These are phyloP conservation scores for Ramichloridium luteum DNA, from an alignment of 2,329 filamentous ascomycete species.

Conservation along the genomic window DNA sequence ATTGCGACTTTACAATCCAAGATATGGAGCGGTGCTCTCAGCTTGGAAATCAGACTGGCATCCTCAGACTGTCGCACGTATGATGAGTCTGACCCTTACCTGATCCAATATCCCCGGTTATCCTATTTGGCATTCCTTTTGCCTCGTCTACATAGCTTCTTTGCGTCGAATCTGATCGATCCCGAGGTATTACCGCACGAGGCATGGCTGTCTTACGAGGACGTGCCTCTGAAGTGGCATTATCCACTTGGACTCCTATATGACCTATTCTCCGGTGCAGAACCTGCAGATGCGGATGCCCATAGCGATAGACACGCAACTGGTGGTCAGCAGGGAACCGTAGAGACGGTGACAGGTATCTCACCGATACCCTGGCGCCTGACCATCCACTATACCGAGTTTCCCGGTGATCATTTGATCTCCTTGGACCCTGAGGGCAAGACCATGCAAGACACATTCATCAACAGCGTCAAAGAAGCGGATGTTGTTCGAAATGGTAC, in stretches of 20 bases:
- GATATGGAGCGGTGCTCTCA: slow-evolving; percentile 48
- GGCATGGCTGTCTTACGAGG: slow-evolving; percentile 55
- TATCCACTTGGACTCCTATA: slow-evolving; percentile 57
- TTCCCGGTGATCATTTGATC: slow-evolving; percentile 46
- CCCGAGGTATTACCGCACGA: slow-evolving; percentile 40
- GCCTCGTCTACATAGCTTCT: slow-evolving; percentile 51
- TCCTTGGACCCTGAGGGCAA: slow-evolving; percentile 43
- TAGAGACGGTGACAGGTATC: slow-evolving; percentile 3
- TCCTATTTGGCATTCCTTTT: slow-evolving; percentile 58
- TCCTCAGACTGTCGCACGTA: slow-evolving; percentile 49
- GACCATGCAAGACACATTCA: slow-evolving; percentile 52
- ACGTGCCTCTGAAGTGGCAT: slow-evolving; percentile 59
- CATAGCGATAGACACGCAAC: slow-evolving; percentile 1
- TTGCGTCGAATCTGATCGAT: slow-evolving; percentile 45
- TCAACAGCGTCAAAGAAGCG: slow-evolving; percentile 63
- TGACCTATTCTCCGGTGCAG: slow-evolving; percentile 53
- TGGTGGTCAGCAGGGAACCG: slow-evolving; percentile 5
- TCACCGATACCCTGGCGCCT: slow-evolving; percentile 48
- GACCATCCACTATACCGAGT: slow-evolving; percentile 48
- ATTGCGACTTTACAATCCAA: slow-evolving; percentile 33
- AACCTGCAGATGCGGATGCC: slow-evolving; percentile 28
- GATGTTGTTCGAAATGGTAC: slow-evolving; percentile 82
- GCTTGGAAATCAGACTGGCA: slow-evolving; percentile 47
- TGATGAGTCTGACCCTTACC: slow-evolving; percentile 47
- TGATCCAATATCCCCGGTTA: slow-evolving; percentile 51